Base-by-base conservation (phyloP, 2,329 filamentous ascomycete species). In the Fusarium bulbicola region DNA sequence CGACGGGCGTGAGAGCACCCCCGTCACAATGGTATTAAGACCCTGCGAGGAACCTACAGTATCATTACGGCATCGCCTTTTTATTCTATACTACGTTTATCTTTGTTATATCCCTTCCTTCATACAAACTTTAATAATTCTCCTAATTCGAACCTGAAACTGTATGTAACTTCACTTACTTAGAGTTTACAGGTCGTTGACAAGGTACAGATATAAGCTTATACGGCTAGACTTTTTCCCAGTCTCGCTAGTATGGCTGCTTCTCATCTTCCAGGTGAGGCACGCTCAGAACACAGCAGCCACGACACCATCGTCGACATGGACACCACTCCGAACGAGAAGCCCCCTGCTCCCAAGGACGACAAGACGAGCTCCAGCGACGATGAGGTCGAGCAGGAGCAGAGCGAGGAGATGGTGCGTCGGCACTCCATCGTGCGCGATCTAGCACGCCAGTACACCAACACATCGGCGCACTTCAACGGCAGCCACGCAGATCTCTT, bases 351-450 rank as follows among this genome's bases (percentile, higher is more conserved):
- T 26, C 16, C 45, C 49, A 59, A 45, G 45, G 28, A 49, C 36
- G 49, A 56, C 26, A 60, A 65, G 8, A 63, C 53, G 40, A 69
- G 46, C 54, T 61, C 66, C 28, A 59, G 42, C 62, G 59, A 64
- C 4, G 68, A 73, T n/a, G 70, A 72, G 21, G 37, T 47, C 11
- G 70, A 57, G 9, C 18, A 39, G 11, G 34, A 30, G 1, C 47
- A 67, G 3, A 71, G 59, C 39, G 58, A 53, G n/a, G 72, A 74
- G 50, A 74, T 72, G 50, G 61, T 61, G 12, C 72, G 68, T 7
- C 72, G 72, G 7, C 72, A 74, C 43, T 74, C 72, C 24, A 74
- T 74, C n/a, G 72, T 74, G 28, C 58, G 73, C 6, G 69, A 73
- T n/a, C 66, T 74, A 21, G 73, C 73, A 10, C 58, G 72, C 0